Percentiles rank a stretch among this genome's conserved stretches.
Evolutionary conservation across 1,284 basidiomycete species (phyloP).

Genomic region (Sanguinoderma infundibulare): DNA sequence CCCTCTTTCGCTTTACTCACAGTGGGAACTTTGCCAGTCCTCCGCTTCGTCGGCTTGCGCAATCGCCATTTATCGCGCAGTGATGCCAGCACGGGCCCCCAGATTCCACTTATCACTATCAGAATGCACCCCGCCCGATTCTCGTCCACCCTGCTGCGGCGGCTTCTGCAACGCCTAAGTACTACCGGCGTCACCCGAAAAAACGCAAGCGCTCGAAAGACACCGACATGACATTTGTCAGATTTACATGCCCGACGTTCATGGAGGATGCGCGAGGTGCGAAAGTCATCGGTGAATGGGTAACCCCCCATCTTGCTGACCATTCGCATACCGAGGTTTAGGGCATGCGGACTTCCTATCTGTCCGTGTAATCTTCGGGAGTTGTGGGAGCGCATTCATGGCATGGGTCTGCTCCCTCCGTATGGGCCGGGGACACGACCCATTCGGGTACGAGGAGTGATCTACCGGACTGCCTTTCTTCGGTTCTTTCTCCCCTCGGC

Average conservation of each 20-base stretch:
- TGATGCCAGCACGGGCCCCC: neutral
- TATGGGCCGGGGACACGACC: constrained; percentile 21
- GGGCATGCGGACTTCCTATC: constrained; percentile 18
- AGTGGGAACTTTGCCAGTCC: constrained; percentile 19
- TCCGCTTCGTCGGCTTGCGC: constrained; percentile 8
- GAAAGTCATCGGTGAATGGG: constrained; percentile 7
- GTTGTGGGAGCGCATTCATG: constrained; percentile 25
- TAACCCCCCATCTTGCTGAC: constrained; percentile 14
- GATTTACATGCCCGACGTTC: constrained; percentile 10
- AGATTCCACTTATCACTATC: constrained; percentile 12
- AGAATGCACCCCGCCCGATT: neutral
- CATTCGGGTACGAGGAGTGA: constrained; percentile 21
- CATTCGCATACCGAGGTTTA: constrained; percentile 22
- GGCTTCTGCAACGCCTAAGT: constrained; percentile 1
- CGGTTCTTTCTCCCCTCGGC: constrained; percentile 17
- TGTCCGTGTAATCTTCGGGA: constrained; percentile 23
- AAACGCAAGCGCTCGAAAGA: neutral
- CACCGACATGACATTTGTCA: constrained; percentile 13
- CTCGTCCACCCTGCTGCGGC: neutral
- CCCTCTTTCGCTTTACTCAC: constrained; percentile 16
- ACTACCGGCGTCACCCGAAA: constrained; percentile 3
- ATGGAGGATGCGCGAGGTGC: neutral
- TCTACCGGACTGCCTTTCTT: constrained; percentile 25
- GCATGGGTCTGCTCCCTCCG: constrained; percentile 18
- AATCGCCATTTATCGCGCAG: neutral